Conservation (phyloP, 106 monocot species). For the Posidonia australis region DNA sequence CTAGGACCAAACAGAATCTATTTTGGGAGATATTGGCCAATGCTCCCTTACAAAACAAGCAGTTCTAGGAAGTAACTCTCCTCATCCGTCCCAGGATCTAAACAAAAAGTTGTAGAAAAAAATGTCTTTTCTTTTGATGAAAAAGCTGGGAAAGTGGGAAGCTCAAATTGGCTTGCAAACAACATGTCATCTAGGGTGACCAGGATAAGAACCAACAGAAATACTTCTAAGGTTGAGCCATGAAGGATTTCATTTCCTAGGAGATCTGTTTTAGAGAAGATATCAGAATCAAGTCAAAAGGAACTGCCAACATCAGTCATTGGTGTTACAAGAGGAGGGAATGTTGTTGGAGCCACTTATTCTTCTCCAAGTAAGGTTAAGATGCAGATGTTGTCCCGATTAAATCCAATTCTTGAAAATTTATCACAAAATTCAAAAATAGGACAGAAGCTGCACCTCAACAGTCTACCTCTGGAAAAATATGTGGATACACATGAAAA, state of each 20-base stretch:
- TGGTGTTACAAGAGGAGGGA: slow-evolving; percentile 12
- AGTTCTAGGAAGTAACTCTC: slow-evolving; percentile 24
- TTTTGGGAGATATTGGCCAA: slow-evolving; percentile 70
- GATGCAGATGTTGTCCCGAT: neutral
- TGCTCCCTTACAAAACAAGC: too few relatives aligned
- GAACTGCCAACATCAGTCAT: slow-evolving; percentile 6
- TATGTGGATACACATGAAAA: slow-evolving; percentile 10
- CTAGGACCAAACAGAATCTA: slow-evolving; percentile 33
- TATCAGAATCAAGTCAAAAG: slow-evolving; percentile 14
- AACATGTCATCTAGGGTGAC: slow-evolving; percentile 13
- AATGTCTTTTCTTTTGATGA: slow-evolving; percentile 43
- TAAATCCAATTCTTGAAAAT: slow-evolving; percentile 9
- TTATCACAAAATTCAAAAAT: slow-evolving; percentile 11
- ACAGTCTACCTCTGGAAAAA: slow-evolving; percentile 3
- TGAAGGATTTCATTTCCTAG: slow-evolving; percentile 23
- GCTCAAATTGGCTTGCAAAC: slow-evolving; percentile 13
- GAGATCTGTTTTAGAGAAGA: slow-evolving; percentile 16
- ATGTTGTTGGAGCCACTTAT: slow-evolving; percentile 8
- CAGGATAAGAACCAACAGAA: slow-evolving; percentile 21
- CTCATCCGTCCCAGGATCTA: slow-evolving; percentile 18
- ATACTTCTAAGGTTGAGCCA: slow-evolving; percentile 13
- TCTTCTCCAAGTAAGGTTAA: slow-evolving; percentile 10
- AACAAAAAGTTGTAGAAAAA: slow-evolving; percentile 16
- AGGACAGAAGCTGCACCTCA: slow-evolving; percentile 8
- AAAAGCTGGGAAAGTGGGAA: too few relatives aligned